These are phyloP conservation scores for Melampsora larici-populina DNA, from an alignment of 1,284 basidiomycete genomes.

Conservation along the genomic window DNA sequence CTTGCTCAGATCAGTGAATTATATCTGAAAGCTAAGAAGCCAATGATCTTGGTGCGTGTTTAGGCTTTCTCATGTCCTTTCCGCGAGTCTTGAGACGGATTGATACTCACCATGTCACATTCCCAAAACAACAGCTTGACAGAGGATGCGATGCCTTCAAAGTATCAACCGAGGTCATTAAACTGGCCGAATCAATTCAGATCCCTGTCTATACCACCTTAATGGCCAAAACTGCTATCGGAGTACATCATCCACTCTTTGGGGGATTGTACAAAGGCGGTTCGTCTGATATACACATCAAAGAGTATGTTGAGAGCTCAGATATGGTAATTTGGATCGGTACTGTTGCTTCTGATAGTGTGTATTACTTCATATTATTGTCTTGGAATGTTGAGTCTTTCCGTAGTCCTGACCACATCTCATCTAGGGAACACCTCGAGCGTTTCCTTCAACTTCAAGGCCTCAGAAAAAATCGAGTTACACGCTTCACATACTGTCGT, in stretches of 20 bases:
- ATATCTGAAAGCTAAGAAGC: not conserved
- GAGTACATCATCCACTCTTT: constrained; percentile 76
- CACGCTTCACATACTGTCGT: constrained; percentile 76
- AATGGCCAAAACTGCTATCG: constrained; percentile 81
- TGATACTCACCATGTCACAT: constrained; percentile 54
- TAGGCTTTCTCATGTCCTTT: too few relatives aligned
- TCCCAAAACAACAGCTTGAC: not conserved
- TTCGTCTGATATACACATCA: constrained; percentile 61
- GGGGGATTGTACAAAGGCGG: constrained; percentile 67
- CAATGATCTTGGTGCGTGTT: not conserved
- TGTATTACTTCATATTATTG: not conserved
- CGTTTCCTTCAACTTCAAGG: constrained; percentile 44
- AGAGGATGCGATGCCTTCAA: constrained; percentile 27
- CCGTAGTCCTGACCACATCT: constrained; percentile 10
- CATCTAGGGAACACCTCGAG: not conserved
- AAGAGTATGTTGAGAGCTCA: constrained; percentile 72
- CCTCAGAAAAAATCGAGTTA: constrained; percentile 61
- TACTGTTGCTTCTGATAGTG: constrained; percentile 70
- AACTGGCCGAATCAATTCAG: constrained; percentile 12
- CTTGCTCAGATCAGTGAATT: not conserved
- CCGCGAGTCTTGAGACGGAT: not conserved
- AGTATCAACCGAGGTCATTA: not conserved
- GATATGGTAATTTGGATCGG: constrained; percentile 83
- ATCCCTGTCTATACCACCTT: constrained; percentile 61
- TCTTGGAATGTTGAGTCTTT: not conserved